Evolutionary conservation across 177 flowering plant species (phyloP).

Genomic region (Vitis hybrid): DNA sequence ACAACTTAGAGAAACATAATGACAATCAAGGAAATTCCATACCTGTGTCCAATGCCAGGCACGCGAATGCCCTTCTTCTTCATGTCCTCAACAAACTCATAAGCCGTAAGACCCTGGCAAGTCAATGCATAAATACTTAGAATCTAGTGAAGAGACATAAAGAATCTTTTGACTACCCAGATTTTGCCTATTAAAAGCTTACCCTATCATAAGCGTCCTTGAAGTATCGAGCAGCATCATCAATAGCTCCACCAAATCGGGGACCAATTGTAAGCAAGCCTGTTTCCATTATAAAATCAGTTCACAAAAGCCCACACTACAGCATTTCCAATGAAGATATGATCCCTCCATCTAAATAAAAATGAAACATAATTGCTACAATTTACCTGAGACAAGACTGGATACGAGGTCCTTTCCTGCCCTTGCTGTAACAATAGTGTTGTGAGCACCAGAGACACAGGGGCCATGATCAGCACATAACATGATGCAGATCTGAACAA

Average conservation of each 20-base stretch:
- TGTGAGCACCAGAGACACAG: conserved; percentile 98
- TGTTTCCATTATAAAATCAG: conserved; percentile 25
- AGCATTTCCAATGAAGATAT: not conserved
- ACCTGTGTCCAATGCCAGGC: conserved; percentile 99
- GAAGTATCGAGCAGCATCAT: conserved; percentile 97
- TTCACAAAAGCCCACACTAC: not conserved
- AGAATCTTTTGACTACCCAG: not conserved
- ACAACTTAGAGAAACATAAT: too few species aligned
- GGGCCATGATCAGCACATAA: conserved; percentile 97
- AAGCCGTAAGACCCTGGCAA: conserved; percentile 73
- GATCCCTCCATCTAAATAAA: not conserved
- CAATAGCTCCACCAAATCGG: conserved; percentile 97
- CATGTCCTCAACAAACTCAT: conserved; percentile 94
- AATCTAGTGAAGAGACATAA: not conserved
- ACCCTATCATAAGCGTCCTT: conserved; percentile 95
- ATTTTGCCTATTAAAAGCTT: conserved; percentile 9
- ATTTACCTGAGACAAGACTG: conserved; percentile 68
- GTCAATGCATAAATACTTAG: conserved; percentile 1
- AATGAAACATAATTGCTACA: not conserved
- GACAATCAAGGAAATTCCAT: conserved; percentile 3
- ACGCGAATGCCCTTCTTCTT: conserved; percentile 98
- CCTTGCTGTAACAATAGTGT: conserved; percentile 87
- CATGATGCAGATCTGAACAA: conserved; percentile 81
- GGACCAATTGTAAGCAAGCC: conserved; percentile 98
- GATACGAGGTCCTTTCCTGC: conserved; percentile 81